Conservation (phyloP, 495 filamentous ascomycete genomes). For the Annulohypoxylon stygium region DNA sequence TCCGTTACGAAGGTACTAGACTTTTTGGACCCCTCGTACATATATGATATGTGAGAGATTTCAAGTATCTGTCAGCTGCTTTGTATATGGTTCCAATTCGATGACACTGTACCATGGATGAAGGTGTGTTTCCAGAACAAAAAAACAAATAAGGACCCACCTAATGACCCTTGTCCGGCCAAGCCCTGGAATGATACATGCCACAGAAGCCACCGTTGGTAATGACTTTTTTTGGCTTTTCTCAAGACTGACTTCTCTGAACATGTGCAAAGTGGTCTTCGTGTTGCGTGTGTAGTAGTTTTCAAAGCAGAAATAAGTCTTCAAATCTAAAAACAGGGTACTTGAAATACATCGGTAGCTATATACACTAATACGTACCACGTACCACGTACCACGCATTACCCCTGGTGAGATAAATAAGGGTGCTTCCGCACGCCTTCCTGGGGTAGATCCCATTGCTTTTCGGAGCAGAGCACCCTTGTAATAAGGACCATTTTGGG, state of each 20-base stretch:
- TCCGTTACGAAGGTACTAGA: background rate
- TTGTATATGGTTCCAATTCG: slow-evolving; percentile 13
- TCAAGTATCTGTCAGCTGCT: slow-evolving; percentile 19
- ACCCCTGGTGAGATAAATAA: slow-evolving; percentile 35
- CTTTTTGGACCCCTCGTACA: background rate
- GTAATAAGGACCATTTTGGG: slow-evolving; percentile 29
- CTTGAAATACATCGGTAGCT: background rate
- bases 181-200: slow-evolving; percentile 36
- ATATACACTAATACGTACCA: background rate
- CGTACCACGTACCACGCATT: background rate
- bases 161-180: slow-evolving; percentile 28
- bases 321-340: background rate
- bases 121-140: slow-evolving; percentile 28
- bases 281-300: background rate
- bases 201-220: slow-evolving; percentile 29
- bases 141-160: background rate
- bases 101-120: slow-evolving; percentile 9
- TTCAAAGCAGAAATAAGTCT: background rate
- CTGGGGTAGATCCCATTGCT: slow-evolving; percentile 33
- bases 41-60: slow-evolving; percentile 29
- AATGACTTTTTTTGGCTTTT: background rate
- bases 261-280: background rate
- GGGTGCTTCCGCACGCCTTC: slow-evolving; percentile 37
- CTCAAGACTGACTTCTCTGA: background rate
- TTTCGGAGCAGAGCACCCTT: slow-evolving; percentile 37